Base-by-base conservation (phyloP, 129 eudicot species). In the Mikania micrantha region DNA sequence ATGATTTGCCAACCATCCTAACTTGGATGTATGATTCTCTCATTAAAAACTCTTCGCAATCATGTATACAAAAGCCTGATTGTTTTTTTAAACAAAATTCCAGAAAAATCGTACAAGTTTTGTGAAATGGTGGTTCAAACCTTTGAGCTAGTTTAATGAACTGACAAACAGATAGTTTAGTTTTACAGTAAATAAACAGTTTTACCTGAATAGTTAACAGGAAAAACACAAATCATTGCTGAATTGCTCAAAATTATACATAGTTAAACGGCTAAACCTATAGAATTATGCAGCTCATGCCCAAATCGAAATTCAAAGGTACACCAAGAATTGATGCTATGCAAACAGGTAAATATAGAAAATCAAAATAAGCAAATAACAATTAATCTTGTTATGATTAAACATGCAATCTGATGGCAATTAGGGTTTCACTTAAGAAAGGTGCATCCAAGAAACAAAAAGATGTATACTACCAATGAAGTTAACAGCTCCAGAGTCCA, bases 401-500 rank as follows among this genome's bases (percentile, higher is more conserved):
- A 60, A 68, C 70, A 68, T 59, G 24, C 9, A 59, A 10, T 76
- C 74, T 22, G 45, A 42, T 50, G n/a, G 53, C 44, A 67, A 6
- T 6, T 10, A 28, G 15, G 50, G 40, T 80, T 68, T 77, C 80
- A 91, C 77, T 87, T 87, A 44, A 91, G 88, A 64, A 91, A 91
- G 79, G 93, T 91, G 71, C 97, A 91, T 50, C 87, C 91, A 35
- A 82, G 64, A 53, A 92, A 92, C 90, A 92, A 69, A 76, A 77
- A 92, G 56, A 92, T 20, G 63, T 77, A 92, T 40, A 75, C 95
- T 32, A 82, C 87, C 78, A 92, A 34, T 24, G 98, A 86, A 41
- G 91, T 88, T 29, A 92, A 75, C 66, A 92, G 96, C 81, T 92
- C 98, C 27, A 92, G 87, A 7, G 87, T 85, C 96, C 98, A 92